A percentile compares a stretch with the other conserved stretches of the same genome.
These are phyloP conservation scores for Angophora floribunda DNA, from an alignment of 345 rosid species.

Conservation along the genomic window DNA sequence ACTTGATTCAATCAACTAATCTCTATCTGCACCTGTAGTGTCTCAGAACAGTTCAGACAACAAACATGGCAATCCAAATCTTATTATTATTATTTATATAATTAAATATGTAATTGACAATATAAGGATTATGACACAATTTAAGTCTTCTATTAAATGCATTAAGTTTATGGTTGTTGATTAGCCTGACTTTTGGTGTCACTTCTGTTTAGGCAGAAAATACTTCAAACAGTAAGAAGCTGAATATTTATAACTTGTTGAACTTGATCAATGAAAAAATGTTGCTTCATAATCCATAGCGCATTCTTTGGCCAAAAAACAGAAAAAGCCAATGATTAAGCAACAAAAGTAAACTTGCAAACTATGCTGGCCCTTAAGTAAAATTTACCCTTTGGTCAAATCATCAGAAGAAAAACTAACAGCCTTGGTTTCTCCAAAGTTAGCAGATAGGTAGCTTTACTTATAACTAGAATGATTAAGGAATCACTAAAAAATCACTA, in stretches of 20 bases:
- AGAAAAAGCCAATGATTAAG: not conserved
- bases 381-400: not conserved
- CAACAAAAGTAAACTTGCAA: not conserved
- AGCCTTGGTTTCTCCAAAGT: not conserved
- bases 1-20: constrained; percentile 43
- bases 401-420: not conserved
- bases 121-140: not conserved
- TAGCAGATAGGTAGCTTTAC: not conserved
- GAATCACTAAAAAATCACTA: not conserved
- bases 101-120: not conserved
- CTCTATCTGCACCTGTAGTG: constrained; percentile 53
- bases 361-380: not conserved
- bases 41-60: not conserved
- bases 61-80: not conserved
- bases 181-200: not conserved
- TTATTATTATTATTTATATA: not conserved
- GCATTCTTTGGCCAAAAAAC: not conserved
- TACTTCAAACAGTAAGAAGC: not conserved
- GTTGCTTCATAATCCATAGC: not conserved
- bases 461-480: not conserved
- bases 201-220: not conserved
- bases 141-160: not conserved
- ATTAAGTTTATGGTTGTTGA: not conserved
- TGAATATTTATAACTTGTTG: not conserved
- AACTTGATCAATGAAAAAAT: not conserved